A percentile compares a stretch with the other conserved stretches of the same genome.
These are phyloP conservation scores for Aspergillus sergii DNA, from an alignment of 2,329 filamentous ascomycete species.

Conservation along the genomic window DNA sequence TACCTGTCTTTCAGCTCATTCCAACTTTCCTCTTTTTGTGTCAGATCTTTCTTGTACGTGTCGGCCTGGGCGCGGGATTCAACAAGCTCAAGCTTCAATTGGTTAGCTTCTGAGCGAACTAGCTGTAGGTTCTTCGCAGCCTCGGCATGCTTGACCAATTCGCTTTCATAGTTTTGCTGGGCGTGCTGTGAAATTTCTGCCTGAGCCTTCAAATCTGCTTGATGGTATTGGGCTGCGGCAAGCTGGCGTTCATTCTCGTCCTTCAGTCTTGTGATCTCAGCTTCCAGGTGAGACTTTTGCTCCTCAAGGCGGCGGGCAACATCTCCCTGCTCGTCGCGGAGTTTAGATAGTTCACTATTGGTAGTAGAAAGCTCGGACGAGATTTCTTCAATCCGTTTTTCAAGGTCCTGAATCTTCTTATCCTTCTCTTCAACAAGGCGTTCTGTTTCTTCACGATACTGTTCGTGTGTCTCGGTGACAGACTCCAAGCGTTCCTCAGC, in stretches of 20 bases:
- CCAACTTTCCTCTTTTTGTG: slow-evolving; percentile 86
- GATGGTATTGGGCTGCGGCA: slow-evolving; percentile 79
- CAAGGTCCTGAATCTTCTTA: slow-evolving; percentile 74
- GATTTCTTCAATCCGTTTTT: slow-evolving; percentile 81
- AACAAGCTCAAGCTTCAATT: slow-evolving; percentile 77
- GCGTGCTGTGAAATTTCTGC: slow-evolving; percentile 91
- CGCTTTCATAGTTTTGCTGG: slow-evolving; percentile 92
- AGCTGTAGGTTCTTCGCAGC: slow-evolving; percentile 83
- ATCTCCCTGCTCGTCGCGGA: slow-evolving; percentile 81
- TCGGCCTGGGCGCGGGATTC: slow-evolving; percentile 79
- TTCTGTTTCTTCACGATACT: slow-evolving; percentile 87
- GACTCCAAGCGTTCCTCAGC: slow-evolving; percentile 86
- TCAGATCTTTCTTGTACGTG: slow-evolving; percentile 75
- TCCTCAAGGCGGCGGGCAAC: slow-evolving; percentile 71
- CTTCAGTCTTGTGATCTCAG: slow-evolving; percentile 78
- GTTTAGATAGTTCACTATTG: slow-evolving; percentile 76
- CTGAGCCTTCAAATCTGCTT: slow-evolving; percentile 89
- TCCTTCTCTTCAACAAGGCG: slow-evolving; percentile 75
- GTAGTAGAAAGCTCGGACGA: slow-evolving; percentile 77
- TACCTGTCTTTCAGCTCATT: slow-evolving; percentile 76
- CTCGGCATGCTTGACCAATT: slow-evolving; percentile 92
- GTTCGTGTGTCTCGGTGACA: slow-evolving; percentile 76
- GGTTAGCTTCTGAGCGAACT: slow-evolving; percentile 77
- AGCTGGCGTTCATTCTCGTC: slow-evolving; percentile 80
- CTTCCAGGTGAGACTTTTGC: slow-evolving; percentile 76